These are phyloP conservation scores for Mariannaea sp. DNA, from an alignment of 2,329 filamentous ascomycete genomes.

Conservation along the genomic window DNA sequence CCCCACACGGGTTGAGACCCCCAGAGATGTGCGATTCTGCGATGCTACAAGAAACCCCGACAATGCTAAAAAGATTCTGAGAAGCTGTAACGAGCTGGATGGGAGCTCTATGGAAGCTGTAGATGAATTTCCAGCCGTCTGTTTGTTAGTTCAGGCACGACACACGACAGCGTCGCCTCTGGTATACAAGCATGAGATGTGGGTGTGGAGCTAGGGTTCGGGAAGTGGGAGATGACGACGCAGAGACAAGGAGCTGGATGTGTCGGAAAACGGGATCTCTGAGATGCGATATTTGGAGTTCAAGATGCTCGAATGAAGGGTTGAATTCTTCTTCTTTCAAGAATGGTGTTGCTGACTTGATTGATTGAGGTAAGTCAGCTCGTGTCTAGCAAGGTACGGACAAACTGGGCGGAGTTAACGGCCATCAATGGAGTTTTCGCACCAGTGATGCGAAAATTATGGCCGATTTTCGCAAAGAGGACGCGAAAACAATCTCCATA, in stretches of 20 bases:
- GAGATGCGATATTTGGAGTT: background rate
- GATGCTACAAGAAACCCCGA: conserved; percentile 9
- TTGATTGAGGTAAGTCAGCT: conserved; percentile 15
- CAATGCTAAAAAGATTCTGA: conserved; percentile 11
- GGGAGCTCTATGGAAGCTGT: conserved; percentile 14
- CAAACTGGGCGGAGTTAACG: conserved; percentile 22
- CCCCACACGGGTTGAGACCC: conserved; percentile 26
- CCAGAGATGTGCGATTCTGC: conserved; percentile 6
- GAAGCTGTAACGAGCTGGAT: no score
- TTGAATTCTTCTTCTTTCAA: conserved; percentile 4
- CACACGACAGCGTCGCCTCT: conserved; percentile 20
- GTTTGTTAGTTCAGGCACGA: conserved; percentile 35
- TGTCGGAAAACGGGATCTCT: background rate
- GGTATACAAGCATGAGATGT: conserved; percentile 22
- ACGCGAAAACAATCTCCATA: conserved; percentile 16
- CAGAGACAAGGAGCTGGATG: conserved; percentile 3
- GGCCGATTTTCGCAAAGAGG: conserved; percentile 20
- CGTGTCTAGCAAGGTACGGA: conserved; percentile 5
- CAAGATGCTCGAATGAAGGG: background rate
- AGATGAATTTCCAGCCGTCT: conserved; percentile 25
- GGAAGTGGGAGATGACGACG: conserved; percentile 12
- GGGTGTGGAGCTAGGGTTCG: conserved; percentile 31
- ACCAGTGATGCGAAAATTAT: conserved; percentile 18
- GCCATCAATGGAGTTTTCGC: conserved; percentile 20
- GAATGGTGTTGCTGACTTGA: conserved; percentile 9